A percentile compares a stretch with the other conserved stretches of the same genome.
phyloP scores from a whole-genome alignment of 2,329 filamentous ascomycete species.

The Talaromyces funiculosus region DNA sequence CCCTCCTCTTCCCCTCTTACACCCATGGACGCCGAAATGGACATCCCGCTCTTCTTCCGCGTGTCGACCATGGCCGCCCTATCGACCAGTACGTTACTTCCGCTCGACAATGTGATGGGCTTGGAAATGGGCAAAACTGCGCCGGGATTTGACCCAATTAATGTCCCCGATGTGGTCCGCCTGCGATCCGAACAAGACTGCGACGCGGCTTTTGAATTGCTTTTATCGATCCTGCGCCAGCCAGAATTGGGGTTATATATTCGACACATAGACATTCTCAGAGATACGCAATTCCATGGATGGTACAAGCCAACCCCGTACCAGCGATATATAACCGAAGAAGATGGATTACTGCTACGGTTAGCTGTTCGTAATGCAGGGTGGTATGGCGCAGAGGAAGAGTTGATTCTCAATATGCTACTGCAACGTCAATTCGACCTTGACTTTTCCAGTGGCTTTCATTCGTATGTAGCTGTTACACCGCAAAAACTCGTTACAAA shows the following conservation, averaged over 20 bases:
- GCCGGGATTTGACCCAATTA: slow-evolving; percentile 9
- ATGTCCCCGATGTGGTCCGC: slow-evolving; percentile 4
- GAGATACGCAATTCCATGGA: slow-evolving; percentile 12
- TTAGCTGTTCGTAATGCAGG: slow-evolving; percentile 11
- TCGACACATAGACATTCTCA: slow-evolving; percentile 9
- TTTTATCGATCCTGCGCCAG: slow-evolving; percentile 9
- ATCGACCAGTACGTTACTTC: slow-evolving; percentile 8
- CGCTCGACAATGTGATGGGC: slow-evolving; percentile 8
- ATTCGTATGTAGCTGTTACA: slow-evolving; percentile 5
- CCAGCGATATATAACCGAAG: slow-evolving; percentile 7
- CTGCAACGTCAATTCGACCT: slow-evolving; percentile 11
- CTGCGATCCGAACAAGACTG: slow-evolving; percentile 14
- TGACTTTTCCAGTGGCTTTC: slow-evolving; percentile 11
- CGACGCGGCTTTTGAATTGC: slow-evolving; percentile 7
- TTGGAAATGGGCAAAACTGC: background rate
- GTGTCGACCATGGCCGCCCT: slow-evolving; percentile 13
- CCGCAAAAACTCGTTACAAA: background rate
- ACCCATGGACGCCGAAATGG: slow-evolving; percentile 12
- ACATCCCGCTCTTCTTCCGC: slow-evolving; percentile 13
- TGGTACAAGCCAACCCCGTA: slow-evolving; percentile 7
- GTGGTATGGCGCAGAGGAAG: slow-evolving; percentile 11
- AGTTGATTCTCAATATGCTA: slow-evolving; percentile 13
- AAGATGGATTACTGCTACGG: slow-evolving; percentile 7
- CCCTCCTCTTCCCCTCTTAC: background rate
- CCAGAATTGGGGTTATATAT: slow-evolving; percentile 10